phyloP scores from a whole-genome alignment of 345 rosid species.

The Luvunga scandens region DNA sequence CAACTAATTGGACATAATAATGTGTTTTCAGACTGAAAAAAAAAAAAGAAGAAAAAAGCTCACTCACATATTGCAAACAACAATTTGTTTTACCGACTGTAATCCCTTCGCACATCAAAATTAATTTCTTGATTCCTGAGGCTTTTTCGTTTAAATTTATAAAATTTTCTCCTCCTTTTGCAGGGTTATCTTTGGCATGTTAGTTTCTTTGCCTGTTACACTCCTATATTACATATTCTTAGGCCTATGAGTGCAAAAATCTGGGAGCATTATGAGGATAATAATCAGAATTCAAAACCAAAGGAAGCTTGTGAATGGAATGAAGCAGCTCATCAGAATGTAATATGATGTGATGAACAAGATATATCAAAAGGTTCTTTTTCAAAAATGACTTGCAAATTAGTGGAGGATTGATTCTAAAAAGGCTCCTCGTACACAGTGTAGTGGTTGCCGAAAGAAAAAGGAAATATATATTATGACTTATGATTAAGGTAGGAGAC shows the following conservation, averaged over 20 bases:
- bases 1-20: slow-evolving; percentile 4
- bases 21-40: neutral
- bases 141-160: neutral
- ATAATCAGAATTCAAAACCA: neutral
- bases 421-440: slow-evolving; percentile 17
- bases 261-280: slow-evolving; percentile 1
- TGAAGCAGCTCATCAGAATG: neutral
- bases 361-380: neutral
- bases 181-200: slow-evolving; percentile 92
- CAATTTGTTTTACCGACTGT: neutral
- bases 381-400: neutral
- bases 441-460: slow-evolving; percentile 39
- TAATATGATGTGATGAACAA: neutral
- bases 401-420: slow-evolving; percentile 3
- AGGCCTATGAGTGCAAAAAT: slow-evolving; percentile 37
- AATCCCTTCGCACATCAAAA: neutral
- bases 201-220: slow-evolving; percentile 73
- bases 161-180: neutral
- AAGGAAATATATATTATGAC: slow-evolving; percentile 18
- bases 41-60: neutral
- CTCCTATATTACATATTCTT: slow-evolving; percentile 62
- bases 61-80: neutral
- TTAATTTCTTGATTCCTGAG: neutral
- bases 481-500: slow-evolving; percentile 34
- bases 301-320: neutral